These are phyloP conservation scores for Trapa bicornis DNA, from an alignment of 345 rosid species.

Conservation along the genomic window DNA sequence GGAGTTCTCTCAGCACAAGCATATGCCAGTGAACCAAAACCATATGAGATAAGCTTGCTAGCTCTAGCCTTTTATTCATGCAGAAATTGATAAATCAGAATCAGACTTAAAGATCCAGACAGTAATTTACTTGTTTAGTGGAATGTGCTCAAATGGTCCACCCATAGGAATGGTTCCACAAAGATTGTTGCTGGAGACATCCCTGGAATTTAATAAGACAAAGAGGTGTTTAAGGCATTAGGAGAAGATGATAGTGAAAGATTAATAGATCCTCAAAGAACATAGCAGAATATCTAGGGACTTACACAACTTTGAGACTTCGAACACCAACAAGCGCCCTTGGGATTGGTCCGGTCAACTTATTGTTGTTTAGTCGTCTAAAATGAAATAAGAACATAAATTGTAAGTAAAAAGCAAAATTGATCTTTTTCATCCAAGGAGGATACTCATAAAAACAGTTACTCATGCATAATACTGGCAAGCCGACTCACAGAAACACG, in stretches of 20 bases:
- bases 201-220: constrained; percentile 25
- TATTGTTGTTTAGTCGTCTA: constrained; percentile 61
- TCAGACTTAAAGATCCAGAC: neutral
- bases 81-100: neutral
- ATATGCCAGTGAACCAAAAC: too few relatives aligned
- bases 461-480: neutral
- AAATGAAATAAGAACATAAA: constrained; percentile 5
- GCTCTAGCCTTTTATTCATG: too few relatives aligned
- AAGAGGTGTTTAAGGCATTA: constrained; percentile 6
- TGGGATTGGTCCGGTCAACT: constrained; percentile 50
- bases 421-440: neutral
- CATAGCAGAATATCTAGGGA: constrained; percentile 1
- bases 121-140: constrained; percentile 58
- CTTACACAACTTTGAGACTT: constrained; percentile 70
- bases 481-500: constrained; percentile 67
- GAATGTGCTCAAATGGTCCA: constrained; percentile 84
- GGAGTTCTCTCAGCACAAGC: too few relatives aligned
- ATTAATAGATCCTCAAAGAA: neutral
- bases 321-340: constrained; percentile 42
- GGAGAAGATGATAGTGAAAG: neutral
- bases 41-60: too few relatives aligned
- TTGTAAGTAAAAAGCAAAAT: neutral
- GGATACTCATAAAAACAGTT: neutral
- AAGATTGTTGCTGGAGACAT: constrained; percentile 75
- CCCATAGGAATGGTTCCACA: constrained; percentile 93